Percentiles rank a stretch among this genome's conserved stretches.
phyloP scores from a whole-genome alignment of 129 eudicot genomes.

The Cynara cardunculus region DNA sequence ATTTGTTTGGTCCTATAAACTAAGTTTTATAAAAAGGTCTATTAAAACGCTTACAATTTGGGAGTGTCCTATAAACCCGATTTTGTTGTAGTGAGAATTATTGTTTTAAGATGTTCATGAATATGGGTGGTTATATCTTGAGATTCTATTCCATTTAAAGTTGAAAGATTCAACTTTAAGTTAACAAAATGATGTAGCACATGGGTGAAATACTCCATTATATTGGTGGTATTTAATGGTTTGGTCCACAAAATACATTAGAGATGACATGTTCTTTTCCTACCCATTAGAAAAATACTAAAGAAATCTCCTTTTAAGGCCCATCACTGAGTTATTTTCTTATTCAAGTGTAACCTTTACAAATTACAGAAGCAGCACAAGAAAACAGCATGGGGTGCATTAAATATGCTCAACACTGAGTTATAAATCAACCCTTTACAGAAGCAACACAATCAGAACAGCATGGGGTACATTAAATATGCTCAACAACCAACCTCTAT shows the following conservation, averaged over 20 bases:
- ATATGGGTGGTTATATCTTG: no score
- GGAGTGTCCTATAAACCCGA: no score
- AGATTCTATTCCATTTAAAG: no score
- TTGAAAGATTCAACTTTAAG: no score
- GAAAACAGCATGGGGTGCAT: background rate
- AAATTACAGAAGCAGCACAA: background rate
- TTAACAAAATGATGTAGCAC: background rate
- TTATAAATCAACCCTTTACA: no score
- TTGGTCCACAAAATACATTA: background rate
- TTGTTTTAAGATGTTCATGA: no score
- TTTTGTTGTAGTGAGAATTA: no score
- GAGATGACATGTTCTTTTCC: background rate
- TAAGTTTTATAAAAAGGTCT: no score
- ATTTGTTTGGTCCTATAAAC: no score
- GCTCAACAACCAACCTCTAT: background rate
- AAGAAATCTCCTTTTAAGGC: no score
- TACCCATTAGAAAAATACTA: background rate
- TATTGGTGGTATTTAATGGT: background rate
- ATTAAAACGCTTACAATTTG: no score
- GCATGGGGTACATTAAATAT: background rate
- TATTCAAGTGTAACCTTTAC: background rate
- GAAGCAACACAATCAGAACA: background rate
- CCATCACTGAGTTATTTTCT: background rate
- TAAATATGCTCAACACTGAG: background rate
- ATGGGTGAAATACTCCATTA: background rate